Conservation (phyloP, 2,329 filamentous ascomycete species). For the Claviceps fusiformis region DNA sequence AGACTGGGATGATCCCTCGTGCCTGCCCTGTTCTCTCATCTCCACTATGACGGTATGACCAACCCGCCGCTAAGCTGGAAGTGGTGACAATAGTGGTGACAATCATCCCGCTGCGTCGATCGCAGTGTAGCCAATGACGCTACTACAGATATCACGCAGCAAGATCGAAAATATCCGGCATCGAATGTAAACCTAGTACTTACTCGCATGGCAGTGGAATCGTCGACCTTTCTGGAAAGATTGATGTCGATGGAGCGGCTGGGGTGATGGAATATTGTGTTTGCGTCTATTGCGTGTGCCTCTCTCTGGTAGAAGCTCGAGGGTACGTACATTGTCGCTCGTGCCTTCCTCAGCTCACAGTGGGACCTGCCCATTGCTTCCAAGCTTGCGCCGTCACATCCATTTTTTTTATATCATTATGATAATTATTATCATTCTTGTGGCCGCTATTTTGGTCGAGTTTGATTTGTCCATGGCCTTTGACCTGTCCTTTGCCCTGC, state of each 20-base stretch:
- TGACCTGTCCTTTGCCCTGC: no score
- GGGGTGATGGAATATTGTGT: not conserved
- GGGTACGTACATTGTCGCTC: no score
- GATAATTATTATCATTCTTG: no score
- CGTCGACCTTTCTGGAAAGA: not conserved
- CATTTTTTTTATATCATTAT: no score
- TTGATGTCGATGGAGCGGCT: not conserved
- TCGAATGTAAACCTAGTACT: not conserved
- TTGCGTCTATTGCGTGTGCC: no score
- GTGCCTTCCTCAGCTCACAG: no score
- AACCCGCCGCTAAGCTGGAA: not conserved
- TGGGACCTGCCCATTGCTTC: no score
- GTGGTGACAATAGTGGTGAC: no score
- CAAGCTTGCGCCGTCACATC: not conserved
- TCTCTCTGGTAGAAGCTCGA: no score
- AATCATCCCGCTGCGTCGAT: not conserved
- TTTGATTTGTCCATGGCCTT: not conserved
- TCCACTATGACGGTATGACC: no score
- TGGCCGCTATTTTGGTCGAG: not conserved
- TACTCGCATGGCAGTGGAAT: not conserved
- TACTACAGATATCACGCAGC: not conserved
- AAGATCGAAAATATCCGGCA: not conserved
- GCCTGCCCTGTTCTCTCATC: no score
- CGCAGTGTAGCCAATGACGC: not conserved
- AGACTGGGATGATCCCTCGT: no score